Percentiles rank a stretch among this genome's conserved stretches.
phyloP scores from a whole-genome alignment of 225 moss, liverwort and hornwort species.

The Rhytidiadelphus loreus region DNA sequence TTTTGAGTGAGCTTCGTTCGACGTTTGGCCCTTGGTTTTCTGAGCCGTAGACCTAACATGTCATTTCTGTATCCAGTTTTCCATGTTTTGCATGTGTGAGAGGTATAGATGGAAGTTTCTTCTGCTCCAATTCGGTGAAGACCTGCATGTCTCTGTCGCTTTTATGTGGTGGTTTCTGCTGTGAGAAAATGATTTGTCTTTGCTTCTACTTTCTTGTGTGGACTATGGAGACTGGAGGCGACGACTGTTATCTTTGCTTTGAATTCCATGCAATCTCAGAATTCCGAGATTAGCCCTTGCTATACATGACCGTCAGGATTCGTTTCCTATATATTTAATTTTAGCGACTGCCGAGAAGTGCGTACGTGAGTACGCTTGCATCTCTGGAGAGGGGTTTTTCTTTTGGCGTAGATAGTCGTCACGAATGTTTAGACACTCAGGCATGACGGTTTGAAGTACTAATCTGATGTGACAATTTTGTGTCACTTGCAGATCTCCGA shows the following conservation, averaged over 20 bases:
- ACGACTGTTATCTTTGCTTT: not conserved
- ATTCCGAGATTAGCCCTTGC: not conserved
- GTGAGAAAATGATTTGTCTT: not conserved
- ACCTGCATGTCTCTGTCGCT: not conserved
- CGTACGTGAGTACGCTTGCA: not conserved
- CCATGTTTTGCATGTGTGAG: not conserved
- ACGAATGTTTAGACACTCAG: not conserved
- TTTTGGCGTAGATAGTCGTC: not conserved
- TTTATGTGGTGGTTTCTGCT: not conserved
- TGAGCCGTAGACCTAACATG: not conserved
- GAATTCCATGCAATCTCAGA: no score
- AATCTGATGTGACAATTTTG: not conserved
- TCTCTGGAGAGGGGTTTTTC: not conserved
- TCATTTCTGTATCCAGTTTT: not conserved
- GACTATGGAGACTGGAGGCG: not conserved
- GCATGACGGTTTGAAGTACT: not conserved
- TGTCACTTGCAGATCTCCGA: not conserved
- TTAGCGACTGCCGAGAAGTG: not conserved
- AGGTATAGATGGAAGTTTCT: not conserved
- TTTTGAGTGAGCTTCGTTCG: not conserved
- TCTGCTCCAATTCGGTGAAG: not conserved
- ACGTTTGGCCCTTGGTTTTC: not conserved
- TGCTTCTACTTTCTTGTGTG: not conserved
- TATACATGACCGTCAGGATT: not conserved
- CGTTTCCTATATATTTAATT: not conserved